A percentile compares a stretch with the other conserved stretches of the same genome.
Evolutionary conservation across 805 yeast genomes (phyloP).

Genomic region (Tetrapisispora phaffii): DNA sequence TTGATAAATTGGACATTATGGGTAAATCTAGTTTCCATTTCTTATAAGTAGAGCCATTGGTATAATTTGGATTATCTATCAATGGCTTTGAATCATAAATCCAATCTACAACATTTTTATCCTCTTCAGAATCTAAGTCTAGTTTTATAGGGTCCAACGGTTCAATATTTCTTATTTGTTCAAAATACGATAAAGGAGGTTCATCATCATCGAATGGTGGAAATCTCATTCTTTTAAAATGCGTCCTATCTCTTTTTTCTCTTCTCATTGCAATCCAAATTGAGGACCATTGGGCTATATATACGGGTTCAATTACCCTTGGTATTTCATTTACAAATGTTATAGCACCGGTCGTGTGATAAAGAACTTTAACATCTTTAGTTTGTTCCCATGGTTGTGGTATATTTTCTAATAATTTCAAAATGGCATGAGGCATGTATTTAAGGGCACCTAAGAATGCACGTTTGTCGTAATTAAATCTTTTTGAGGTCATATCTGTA

Average conservation of each 20-base stretch:
- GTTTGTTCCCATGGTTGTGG: constrained; percentile 97
- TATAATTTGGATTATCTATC: constrained; percentile 40
- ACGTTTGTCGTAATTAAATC: constrained; percentile 73
- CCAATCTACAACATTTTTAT: constrained; percentile 59
- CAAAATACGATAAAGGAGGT: constrained; percentile 79
- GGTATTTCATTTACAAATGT: constrained; percentile 92
- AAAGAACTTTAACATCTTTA: constrained; percentile 78
- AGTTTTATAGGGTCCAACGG: constrained; percentile 62
- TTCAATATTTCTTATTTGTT: constrained; percentile 62
- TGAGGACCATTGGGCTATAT: constrained; percentile 91
- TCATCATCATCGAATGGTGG: constrained; percentile 98
- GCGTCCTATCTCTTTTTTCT: constrained; percentile 83
- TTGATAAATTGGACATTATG: constrained; percentile 54
- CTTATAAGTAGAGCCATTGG: constrained; percentile 71
- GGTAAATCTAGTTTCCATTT: constrained; percentile 57
- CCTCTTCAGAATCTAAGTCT: constrained; percentile 56
- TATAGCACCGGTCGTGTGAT: constrained; percentile 88
- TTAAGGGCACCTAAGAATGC: constrained; percentile 85
- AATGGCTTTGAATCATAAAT: constrained; percentile 71
- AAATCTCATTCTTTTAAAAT: constrained; percentile 83
- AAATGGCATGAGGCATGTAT: constrained; percentile 90
- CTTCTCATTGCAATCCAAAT: constrained; percentile 89
- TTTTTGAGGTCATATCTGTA: constrained; percentile 72
- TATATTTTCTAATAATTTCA: constrained; percentile 86
- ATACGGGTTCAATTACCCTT: constrained; percentile 83